phyloP scores from a whole-genome alignment of 805 yeast species.

The Cyberlindnera japonica region DNA sequence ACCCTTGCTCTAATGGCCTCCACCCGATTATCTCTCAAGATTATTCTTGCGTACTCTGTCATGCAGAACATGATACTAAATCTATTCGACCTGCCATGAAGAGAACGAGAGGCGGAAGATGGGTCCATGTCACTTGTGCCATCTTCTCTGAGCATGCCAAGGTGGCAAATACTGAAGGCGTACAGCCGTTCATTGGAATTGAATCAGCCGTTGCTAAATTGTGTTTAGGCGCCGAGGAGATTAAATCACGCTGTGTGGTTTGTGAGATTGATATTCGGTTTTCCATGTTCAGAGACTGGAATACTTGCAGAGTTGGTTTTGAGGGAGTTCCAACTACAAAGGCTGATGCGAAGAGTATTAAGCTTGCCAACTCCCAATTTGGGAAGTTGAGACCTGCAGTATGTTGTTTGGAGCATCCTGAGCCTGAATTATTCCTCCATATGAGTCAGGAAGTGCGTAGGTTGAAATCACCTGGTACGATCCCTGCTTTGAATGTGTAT shows the following conservation, averaged over 20 bases:
- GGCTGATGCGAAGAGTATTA: constrained; percentile 22
- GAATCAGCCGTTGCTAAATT: constrained; percentile 27
- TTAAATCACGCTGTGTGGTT: constrained; percentile 41
- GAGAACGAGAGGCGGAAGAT: constrained; percentile 59
- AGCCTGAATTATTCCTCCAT: constrained; percentile 19
- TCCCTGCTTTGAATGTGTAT: constrained; percentile 20
- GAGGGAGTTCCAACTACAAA: constrained; percentile 21
- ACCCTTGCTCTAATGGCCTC: constrained; percentile 67
- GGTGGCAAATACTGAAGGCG: constrained; percentile 37
- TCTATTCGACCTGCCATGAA: constrained; percentile 59
- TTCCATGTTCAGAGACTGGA: too few relatives aligned
- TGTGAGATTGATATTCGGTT: constrained; percentile 44
- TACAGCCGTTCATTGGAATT: constrained; percentile 48
- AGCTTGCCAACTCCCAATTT: constrained; percentile 17
- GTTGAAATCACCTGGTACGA: constrained; percentile 9
- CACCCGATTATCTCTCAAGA: constrained; percentile 55
- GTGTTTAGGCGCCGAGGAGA: constrained; percentile 39
- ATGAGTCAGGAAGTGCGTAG: constrained; percentile 23
- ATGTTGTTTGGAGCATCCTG: constrained; percentile 39
- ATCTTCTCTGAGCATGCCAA: constrained; percentile 45
- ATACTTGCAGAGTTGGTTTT: constrained; percentile 51
- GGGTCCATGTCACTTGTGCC: constrained; percentile 81
- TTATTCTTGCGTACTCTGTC: constrained; percentile 66
- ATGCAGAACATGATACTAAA: constrained; percentile 13
- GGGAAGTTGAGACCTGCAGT: constrained; percentile 45